Conservation (phyloP, 1,284 basidiomycete species). For the Heterobasidion parviporum region DNA sequence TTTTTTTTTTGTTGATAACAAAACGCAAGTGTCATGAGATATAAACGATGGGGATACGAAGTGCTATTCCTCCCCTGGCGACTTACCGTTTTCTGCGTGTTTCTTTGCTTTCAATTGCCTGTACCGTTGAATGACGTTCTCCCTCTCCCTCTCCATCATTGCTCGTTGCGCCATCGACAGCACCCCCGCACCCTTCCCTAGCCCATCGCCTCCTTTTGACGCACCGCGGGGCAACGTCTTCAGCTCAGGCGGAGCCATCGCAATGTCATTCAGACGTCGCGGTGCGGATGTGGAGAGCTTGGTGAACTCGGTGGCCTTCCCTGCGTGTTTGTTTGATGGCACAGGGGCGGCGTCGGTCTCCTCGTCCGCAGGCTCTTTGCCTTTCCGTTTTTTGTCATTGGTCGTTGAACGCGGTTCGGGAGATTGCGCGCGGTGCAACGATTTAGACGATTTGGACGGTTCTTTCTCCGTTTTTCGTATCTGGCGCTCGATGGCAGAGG, state of each 20-base stretch:
- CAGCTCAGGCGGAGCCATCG: conserved; percentile 52
- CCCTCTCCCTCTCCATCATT: conserved; percentile 69
- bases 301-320: conserved; percentile 46
- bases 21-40: background rate
- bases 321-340: conserved; percentile 18
- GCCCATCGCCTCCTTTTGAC: conserved; percentile 12
- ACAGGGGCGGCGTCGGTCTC: conserved; percentile 9
- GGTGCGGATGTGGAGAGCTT: conserved; percentile 46
- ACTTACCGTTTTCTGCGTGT: conserved; percentile 1
- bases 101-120: conserved; percentile 53
- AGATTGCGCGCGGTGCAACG: background rate
- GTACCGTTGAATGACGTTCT: conserved; percentile 57
- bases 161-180: conserved; percentile 67
- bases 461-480: conserved; percentile 30
- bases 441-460: background rate
- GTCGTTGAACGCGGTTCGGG: background rate
- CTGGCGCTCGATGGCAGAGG: conserved; percentile 41
- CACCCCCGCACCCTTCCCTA: conserved; percentile 27
- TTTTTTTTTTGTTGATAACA: too few species aligned
- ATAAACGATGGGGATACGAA: background rate
- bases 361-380: background rate
- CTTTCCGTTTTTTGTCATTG: background rate
- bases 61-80: background rate
- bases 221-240: conserved; percentile 34
- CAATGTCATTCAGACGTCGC: conserved; percentile 61